Evolutionary conservation across 768 basidiomycete genomes (phyloP).

Genomic region (Lentinula aciculospora): DNA sequence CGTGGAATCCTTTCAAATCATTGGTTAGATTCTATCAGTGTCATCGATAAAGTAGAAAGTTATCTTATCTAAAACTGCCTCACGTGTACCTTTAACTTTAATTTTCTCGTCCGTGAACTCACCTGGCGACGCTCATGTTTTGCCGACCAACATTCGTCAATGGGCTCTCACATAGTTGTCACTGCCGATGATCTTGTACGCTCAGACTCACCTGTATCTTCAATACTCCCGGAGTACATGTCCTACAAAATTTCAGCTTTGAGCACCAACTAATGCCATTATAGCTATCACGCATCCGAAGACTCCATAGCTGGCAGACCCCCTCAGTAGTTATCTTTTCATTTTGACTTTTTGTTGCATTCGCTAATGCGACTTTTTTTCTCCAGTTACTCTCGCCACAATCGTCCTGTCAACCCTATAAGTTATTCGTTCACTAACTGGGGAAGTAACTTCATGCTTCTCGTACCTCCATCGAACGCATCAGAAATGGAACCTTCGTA

Average conservation of each 20-base stretch:
- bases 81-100: not conserved
- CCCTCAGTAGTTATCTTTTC: not conserved
- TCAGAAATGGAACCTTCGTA: constrained; percentile 27
- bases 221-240: constrained; percentile 3
- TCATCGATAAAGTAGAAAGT: not conserved
- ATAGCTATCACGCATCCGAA: constrained; percentile 1
- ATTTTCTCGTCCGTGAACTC: no score
- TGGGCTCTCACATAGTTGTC: not conserved
- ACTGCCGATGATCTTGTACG: not conserved
- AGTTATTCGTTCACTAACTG: constrained; percentile 35
- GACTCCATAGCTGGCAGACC: constrained; percentile 5
- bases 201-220: constrained; percentile 5
- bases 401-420: constrained; percentile 24
- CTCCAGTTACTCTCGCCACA: constrained; percentile 10
- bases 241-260: not conserved
- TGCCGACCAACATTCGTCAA: not conserved
- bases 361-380: not conserved
- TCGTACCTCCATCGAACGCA: constrained; percentile 26
- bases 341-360: not conserved
- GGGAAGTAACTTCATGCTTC: constrained; percentile 24
- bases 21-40: not conserved
- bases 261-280: not conserved
- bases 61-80: not conserved
- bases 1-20: not conserved
- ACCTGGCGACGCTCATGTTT: not conserved